Conservation (phyloP, 306 rosid species). For the Quercus dentata region DNA sequence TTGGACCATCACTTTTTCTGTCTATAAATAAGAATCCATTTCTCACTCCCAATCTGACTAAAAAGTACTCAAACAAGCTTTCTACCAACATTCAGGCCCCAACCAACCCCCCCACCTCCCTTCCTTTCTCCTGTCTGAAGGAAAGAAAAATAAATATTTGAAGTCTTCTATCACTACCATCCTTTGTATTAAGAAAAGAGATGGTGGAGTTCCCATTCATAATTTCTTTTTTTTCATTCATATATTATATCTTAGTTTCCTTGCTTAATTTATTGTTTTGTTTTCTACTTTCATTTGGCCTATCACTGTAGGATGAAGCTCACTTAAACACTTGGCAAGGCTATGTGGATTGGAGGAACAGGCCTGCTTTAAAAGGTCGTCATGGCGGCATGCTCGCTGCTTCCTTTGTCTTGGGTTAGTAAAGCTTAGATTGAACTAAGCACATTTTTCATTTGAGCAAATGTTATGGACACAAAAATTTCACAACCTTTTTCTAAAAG, state of each 20-base stretch:
- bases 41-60: slow-evolving; percentile 11
- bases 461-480: too few species aligned
- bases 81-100: slow-evolving; percentile 3
- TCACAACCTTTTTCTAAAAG: too few species aligned
- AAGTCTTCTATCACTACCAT: neutral
- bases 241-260: neutral
- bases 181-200: neutral
- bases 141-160: neutral
- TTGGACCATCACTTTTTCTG: slow-evolving; percentile 27
- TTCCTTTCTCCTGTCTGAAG: neutral
- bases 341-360: slow-evolving; percentile 78
- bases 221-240: neutral
- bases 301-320: slow-evolving; percentile 47
- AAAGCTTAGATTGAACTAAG: neutral
- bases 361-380: slow-evolving; percentile 55
- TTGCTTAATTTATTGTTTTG: neutral
- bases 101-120: slow-evolving; percentile 1
- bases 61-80: slow-evolving; percentile 10
- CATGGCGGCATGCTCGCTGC: slow-evolving; percentile 85
- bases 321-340: slow-evolving; percentile 54
- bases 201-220: slow-evolving; percentile 35
- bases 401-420: slow-evolving; percentile 67
- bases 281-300: slow-evolving; percentile 10
- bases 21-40: slow-evolving; percentile 45
- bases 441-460: neutral